These are phyloP conservation scores for Zygotorulaspora florentina DNA, from an alignment of 805 yeast genomes.

Conservation along the genomic window DNA sequence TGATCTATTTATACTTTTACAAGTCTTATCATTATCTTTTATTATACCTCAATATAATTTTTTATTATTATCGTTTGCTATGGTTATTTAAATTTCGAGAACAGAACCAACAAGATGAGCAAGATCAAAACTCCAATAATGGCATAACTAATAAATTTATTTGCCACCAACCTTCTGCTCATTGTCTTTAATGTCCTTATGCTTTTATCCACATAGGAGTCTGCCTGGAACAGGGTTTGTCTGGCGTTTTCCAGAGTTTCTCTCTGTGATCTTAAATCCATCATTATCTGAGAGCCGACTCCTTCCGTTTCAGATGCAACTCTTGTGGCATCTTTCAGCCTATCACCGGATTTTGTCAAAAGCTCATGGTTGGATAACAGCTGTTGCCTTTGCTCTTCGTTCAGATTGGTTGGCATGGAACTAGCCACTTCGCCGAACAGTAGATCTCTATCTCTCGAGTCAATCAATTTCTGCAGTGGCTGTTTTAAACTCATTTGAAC, in stretches of 20 bases:
- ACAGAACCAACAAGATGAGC: constrained; percentile 75
- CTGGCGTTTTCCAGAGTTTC: constrained; percentile 87
- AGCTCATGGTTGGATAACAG: constrained; percentile 73
- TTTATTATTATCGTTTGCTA: constrained; percentile 1
- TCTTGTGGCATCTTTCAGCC: constrained; percentile 82
- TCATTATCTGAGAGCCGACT: constrained; percentile 85
- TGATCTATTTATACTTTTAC: not conserved
- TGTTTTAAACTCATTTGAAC: constrained; percentile 55
- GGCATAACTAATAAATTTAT: constrained; percentile 83
- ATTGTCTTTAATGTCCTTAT: constrained; percentile 80
- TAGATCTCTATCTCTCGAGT: constrained; percentile 65
- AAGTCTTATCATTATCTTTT: constrained; percentile 1
- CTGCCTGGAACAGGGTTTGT: constrained; percentile 84
- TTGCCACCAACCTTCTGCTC: constrained; percentile 91
- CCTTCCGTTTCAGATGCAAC: constrained; percentile 89
- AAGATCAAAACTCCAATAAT: constrained; percentile 83
- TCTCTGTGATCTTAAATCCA: constrained; percentile 85
- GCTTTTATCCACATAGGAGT: constrained; percentile 85
- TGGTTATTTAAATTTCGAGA: constrained; percentile 66
- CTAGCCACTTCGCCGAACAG: constrained; percentile 55
- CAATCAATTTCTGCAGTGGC: constrained; percentile 52
- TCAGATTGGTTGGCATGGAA: constrained; percentile 33
- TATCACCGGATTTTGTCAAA: constrained; percentile 75
- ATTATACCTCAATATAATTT: constrained; percentile 57
- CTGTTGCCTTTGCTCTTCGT: constrained; percentile 73